These are phyloP conservation scores for Prunus fruticosa DNA, from an alignment of 306 rosid genomes.

Conservation along the genomic window DNA sequence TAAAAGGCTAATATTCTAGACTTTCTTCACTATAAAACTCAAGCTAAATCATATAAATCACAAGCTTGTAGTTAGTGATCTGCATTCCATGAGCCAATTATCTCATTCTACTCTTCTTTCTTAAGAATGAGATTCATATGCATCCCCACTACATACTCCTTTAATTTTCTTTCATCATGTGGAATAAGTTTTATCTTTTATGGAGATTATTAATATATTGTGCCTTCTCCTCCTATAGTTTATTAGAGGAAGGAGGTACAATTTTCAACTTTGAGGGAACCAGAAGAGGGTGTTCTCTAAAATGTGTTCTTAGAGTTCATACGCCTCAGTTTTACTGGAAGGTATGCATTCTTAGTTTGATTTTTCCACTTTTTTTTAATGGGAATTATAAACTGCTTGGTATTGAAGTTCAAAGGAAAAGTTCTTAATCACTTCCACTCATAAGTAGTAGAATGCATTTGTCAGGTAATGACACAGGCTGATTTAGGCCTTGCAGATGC, in stretches of 20 bases:
- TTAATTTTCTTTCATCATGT: background rate
- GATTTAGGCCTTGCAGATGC: slow-evolving; percentile 97
- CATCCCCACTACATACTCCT: too few species aligned
- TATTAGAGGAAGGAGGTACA: slow-evolving; percentile 91
- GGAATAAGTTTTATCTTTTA: background rate
- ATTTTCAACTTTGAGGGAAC: slow-evolving; percentile 74
- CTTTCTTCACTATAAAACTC: too few species aligned
- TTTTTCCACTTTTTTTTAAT: background rate
- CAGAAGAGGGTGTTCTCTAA: slow-evolving; percentile 35
- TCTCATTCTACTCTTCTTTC: too few species aligned
- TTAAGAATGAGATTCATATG: too few species aligned
- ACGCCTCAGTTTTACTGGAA: slow-evolving; percentile 93
- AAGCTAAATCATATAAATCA: too few species aligned
- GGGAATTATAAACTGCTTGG: background rate
- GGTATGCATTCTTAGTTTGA: slow-evolving; percentile 34
- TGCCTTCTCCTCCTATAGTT: slow-evolving; percentile 38
- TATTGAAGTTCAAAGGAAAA: background rate
- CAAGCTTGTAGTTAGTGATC: too few species aligned
- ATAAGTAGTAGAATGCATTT: slow-evolving; percentile 12
- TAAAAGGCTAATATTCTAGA: background rate
- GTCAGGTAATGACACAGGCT: slow-evolving; percentile 81
- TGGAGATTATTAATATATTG: slow-evolving; percentile 2
- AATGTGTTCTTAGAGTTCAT: slow-evolving; percentile 57
- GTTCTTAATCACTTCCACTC: background rate
- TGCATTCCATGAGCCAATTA: too few species aligned